Base-by-base conservation (phyloP, 2,329 filamentous ascomycete genomes). In the Exophiala sideris region DNA sequence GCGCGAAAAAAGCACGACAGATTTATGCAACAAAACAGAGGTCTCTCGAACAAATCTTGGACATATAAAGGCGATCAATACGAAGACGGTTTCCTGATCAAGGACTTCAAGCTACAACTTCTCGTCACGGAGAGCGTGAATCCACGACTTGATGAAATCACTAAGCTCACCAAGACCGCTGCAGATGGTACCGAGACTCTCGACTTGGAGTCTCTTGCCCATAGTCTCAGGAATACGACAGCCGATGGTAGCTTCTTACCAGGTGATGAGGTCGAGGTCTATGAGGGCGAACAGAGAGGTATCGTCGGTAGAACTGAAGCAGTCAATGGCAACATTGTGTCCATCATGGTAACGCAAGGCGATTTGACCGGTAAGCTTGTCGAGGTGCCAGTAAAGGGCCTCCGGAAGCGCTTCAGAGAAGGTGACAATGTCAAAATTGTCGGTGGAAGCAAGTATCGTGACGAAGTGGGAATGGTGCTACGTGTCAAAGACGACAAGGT, bases 371-470 rank as follows among this genome's bases (percentile, higher is more conserved):
- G 91, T 8, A 88, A 95, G 68, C 85, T 81, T 4, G 94, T 99
- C 42, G 92, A 97, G 68, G 91, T 95, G 9, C 94, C 94, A 1
- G 87, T 91, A 59, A 95, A 94, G 72, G 89, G 89, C 41, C 79
- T 99, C 21, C 88, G 94, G 54, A 99, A 99, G 73, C 83, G 89
- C 29, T 99, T 99, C 80, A 85, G 82, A 61, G 82, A 91, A 58
- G 94, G 94, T 77, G 94, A 99, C 66, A 94, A 99, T 68, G 94
- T 99, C 76, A 97, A 97, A 76, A 94, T 99, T 63, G 95, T 96
- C 68, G 92, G 94, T 51, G 92, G 91, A 36, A 96, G 91, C 74
- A 88, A 90, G 64, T 97, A 91, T 70, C 85, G 89, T 51, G 94
- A 96, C 64, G 94, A 99, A 73, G 88, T 97, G 41, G 94, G 94